phyloP scores from a whole-genome alignment of 2,329 filamentous ascomycete species.

The Xylaria sp. region DNA sequence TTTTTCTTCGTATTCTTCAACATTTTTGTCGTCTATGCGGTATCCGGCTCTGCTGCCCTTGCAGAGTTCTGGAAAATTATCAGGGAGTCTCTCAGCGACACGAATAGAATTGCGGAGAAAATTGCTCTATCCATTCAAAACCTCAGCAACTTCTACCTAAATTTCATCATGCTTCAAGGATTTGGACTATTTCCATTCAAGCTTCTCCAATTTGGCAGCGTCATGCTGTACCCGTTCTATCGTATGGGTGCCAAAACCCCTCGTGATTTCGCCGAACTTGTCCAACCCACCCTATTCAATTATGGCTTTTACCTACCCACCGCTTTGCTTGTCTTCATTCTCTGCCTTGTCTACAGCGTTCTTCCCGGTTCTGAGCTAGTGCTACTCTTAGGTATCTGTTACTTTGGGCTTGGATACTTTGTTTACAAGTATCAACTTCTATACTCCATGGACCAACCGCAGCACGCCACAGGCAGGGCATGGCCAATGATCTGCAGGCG shows the following conservation, averaged over 20 bases:
- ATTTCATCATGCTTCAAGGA: slow-evolving; percentile 92
- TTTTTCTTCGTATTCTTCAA: slow-evolving; percentile 99
- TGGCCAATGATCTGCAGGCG: slow-evolving; percentile 98
- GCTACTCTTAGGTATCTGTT: slow-evolving; percentile 82
- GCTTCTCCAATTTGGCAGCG: slow-evolving; percentile 87
- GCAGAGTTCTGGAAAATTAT: slow-evolving; percentile 79
- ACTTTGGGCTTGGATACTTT: slow-evolving; percentile 85
- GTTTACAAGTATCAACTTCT: slow-evolving; percentile 97
- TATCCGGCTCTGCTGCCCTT: slow-evolving; percentile 78
- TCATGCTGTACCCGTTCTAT: slow-evolving; percentile 84
- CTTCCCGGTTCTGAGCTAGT: slow-evolving; percentile 83
- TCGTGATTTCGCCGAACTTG: slow-evolving; percentile 85
- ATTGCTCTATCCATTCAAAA: slow-evolving; percentile 80
- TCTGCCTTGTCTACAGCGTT: slow-evolving; percentile 94
- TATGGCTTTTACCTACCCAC: slow-evolving; percentile 97
- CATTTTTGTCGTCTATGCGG: slow-evolving; percentile 93
- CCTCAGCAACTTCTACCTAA: slow-evolving; percentile 87
- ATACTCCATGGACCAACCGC: slow-evolving; percentile 97
- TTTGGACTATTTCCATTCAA: slow-evolving; percentile 94
- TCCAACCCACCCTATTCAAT: slow-evolving; percentile 86
- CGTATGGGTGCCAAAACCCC: slow-evolving; percentile 85
- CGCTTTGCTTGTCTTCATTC: slow-evolving; percentile 90
- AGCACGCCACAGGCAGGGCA: slow-evolving; percentile 90
- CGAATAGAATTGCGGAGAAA: slow-evolving; percentile 78
- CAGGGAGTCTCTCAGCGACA: slow-evolving; percentile 79